These are phyloP conservation scores for Lophiotrema nucula DNA, from an alignment of 495 filamentous ascomycete genomes.

Conservation along the genomic window DNA sequence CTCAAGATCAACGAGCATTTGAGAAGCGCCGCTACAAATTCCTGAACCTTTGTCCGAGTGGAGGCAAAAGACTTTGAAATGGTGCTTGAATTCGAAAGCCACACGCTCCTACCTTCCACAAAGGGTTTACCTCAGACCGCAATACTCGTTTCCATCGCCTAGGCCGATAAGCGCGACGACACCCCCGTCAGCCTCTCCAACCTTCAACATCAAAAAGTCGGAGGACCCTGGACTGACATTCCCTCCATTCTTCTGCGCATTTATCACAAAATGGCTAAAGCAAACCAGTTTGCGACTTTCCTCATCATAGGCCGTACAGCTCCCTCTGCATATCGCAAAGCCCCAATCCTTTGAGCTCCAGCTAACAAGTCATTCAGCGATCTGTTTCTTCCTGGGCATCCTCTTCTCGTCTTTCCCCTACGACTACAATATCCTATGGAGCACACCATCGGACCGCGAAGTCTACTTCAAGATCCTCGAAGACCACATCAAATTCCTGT, in stretches of 20 bases:
- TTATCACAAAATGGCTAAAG: slow-evolving; percentile 17
- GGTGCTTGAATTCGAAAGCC: no score
- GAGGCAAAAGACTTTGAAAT: no score
- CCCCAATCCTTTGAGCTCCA: neutral
- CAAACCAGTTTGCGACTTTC: slow-evolving; percentile 77
- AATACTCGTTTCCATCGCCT: neutral
- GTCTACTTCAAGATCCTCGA: slow-evolving; percentile 78
- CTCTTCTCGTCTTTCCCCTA: slow-evolving; percentile 97
- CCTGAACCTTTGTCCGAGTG: no score
- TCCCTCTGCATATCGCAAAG: slow-evolving; percentile 3
- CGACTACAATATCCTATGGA: slow-evolving; percentile 97
- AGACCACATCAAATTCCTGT: slow-evolving; percentile 79
- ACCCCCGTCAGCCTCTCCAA: no score
- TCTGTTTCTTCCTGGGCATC: slow-evolving; percentile 95
- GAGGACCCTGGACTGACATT: no score
- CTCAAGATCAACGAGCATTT: no score
- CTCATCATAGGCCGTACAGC: slow-evolving; percentile 89
- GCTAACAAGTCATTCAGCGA: slow-evolving; percentile 53
- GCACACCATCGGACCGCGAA: slow-evolving; percentile 50
- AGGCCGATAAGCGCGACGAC: neutral
- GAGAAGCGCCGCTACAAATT: no score
- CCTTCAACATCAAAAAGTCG: no score
- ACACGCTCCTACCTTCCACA: neutral
- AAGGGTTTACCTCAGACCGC: neutral
- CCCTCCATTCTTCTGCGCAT: no score